A percentile compares a stretch with the other conserved stretches of the same genome.
Conservation (phyloP, 495 filamentous ascomycete genomes). For the Penicillium dipodomyicola region DNA sequence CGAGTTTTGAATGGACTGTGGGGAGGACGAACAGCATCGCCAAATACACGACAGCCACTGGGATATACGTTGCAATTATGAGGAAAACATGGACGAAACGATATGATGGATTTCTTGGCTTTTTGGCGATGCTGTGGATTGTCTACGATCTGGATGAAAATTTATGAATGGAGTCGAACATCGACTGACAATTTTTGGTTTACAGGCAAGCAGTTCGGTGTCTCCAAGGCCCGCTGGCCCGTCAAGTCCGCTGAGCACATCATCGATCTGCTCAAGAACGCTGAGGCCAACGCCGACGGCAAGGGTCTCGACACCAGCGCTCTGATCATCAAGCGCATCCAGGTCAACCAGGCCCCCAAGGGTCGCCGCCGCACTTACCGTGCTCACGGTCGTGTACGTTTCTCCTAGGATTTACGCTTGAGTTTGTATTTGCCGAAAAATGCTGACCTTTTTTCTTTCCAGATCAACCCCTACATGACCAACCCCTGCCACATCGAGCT, state of each 20-base stretch:
- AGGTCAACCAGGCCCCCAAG: slow-evolving; percentile 99
- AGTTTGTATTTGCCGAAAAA: too few species aligned
- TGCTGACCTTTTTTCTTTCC: slow-evolving; percentile 8
- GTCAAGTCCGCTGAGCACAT: slow-evolving; percentile 98
- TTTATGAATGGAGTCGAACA: slow-evolving; percentile 11
- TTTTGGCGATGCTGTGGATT: slow-evolving; percentile 26
- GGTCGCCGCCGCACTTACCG: slow-evolving; percentile 97
- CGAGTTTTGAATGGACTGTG: neutral
- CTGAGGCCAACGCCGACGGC: slow-evolving; percentile 97
- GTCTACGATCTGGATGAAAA: slow-evolving; percentile 13
- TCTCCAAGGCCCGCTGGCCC: slow-evolving; percentile 96
- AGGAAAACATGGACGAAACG: neutral
- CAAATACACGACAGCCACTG: slow-evolving; percentile 10
- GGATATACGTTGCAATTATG: neutral
- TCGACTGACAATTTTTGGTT: slow-evolving; percentile 25
- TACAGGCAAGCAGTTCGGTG: slow-evolving; percentile 97
- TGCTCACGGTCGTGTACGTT: slow-evolving; percentile 97
- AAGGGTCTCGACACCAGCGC: slow-evolving; percentile 98
- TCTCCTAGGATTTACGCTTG: neutral
- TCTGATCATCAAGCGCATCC: slow-evolving; percentile 98
- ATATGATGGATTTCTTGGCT: slow-evolving; percentile 3
- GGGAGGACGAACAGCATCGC: slow-evolving; percentile 1
- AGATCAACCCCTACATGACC: slow-evolving; percentile 99
- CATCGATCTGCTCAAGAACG: slow-evolving; percentile 95
- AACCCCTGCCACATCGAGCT: slow-evolving; percentile 99